Base-by-base conservation (phyloP, 1,284 basidiomycete genomes). In the Omphalotus olearius region DNA sequence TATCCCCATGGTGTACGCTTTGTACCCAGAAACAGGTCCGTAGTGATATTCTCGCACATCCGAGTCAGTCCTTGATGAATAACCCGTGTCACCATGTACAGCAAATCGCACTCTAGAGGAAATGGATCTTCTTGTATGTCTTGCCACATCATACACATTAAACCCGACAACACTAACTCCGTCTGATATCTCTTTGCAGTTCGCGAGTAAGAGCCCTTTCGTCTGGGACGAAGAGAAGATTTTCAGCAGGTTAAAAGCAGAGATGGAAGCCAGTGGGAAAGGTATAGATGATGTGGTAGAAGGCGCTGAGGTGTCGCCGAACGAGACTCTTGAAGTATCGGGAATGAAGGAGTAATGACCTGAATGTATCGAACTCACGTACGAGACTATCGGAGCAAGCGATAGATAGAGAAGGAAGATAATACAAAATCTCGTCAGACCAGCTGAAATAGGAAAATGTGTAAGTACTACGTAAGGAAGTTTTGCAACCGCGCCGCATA, bases 71-170 rank as follows among this genome's bases (percentile, higher is more conserved):
- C 13, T 59, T 48, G 17, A 51, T 45, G 16, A 33, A 13, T 11
- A 33, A 5, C 37, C 46, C 25, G 23, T 17, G 35, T 18, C 20
- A 13, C 13, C 20, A 1, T 39, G 14, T 39, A 58, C 73, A 13
- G 75, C 76, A 43, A 77, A 78, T 56, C 66, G 75, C 20, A 74
- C 77, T 17, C 66, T 79, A 13, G 78, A 80, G 60, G 76, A 79
- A 63, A 73, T 79, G 62, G 75, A 76, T 59, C 64, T 72, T 44
- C 62, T 33, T 13, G 30, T 33, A 33, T 10, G 30, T 33, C 30
- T 33, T 23, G 23, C 30, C 13, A 2, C 30, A 33, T 33, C 3
- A 4, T 3, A 2, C 7, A 2, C 30, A 4, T 13, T 2, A 33
- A 10, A 33, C 26, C 26, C 26, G 10, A 28, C 10, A 7, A 9